These are phyloP conservation scores for Penicillium palitans DNA, from an alignment of 2,329 filamentous ascomycete species.

Conservation along the genomic window DNA sequence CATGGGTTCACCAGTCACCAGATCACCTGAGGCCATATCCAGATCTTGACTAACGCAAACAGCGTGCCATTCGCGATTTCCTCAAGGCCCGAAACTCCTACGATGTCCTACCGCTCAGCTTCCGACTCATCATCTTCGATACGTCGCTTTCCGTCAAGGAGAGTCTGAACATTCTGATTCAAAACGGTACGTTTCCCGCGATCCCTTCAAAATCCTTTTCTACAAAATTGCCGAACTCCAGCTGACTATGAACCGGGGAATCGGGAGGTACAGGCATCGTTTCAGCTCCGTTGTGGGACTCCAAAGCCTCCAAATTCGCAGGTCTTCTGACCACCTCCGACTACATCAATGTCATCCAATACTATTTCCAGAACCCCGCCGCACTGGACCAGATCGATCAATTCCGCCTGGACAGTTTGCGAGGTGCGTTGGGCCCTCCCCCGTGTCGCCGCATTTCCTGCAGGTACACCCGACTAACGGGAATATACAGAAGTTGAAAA, in stretches of 20 bases:
- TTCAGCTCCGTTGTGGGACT: constrained; percentile 96
- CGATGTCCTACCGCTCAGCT: constrained; percentile 94
- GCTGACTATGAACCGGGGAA: constrained; percentile 22
- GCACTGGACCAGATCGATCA: constrained; percentile 87
- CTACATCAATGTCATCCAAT: constrained; percentile 98
- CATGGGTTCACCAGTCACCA: constrained; percentile 10
- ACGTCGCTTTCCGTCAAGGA: constrained; percentile 95
- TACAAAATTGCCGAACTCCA: constrained; percentile 2
- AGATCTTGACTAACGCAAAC: constrained; percentile 35
- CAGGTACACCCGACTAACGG: constrained; percentile 8
- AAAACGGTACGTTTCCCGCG: constrained; percentile 69
- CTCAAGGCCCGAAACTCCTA: constrained; percentile 95
- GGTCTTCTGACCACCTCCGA: constrained; percentile 93
- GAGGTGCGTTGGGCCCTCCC: constrained; percentile 62
- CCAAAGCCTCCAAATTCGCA: constrained; percentile 85
- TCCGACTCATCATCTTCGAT: constrained; percentile 93
- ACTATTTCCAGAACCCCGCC: constrained; percentile 96
- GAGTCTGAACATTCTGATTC: constrained; percentile 89
- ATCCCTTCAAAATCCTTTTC: not conserved
- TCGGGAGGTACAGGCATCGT: constrained; percentile 72
- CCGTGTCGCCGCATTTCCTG: not conserved
- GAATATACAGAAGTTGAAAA: constrained; percentile 80
- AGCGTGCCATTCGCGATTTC: constrained; percentile 93
- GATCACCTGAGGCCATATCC: constrained; percentile 12
- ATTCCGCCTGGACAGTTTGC: constrained; percentile 85